These are phyloP conservation scores for Chrysopogon serrulatus DNA, from an alignment of 176 grass and related monocot species.

Conservation along the genomic window DNA sequence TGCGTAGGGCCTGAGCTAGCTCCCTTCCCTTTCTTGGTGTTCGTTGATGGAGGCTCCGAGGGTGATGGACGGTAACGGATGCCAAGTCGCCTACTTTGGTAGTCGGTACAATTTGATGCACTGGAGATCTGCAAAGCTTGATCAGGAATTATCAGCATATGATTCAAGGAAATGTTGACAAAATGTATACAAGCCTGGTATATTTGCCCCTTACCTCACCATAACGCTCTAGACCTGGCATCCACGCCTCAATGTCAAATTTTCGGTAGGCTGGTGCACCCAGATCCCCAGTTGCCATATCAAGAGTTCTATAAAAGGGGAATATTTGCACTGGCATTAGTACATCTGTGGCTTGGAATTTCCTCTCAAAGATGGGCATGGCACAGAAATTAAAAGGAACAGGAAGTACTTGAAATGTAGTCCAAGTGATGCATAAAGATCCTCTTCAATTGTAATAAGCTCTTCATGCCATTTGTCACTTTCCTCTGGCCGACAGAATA, in stretches of 20 bases:
- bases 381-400: background rate
- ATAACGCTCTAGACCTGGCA: conserved; percentile 85
- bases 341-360: background rate
- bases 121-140: conserved; percentile 68
- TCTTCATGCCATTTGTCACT: conserved; percentile 85
- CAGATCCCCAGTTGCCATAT: conserved; percentile 87
- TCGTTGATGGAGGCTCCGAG: conserved; percentile 22
- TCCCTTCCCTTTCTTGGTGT: conserved; percentile 65
- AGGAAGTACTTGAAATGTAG: conserved; percentile 91
- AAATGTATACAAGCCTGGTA: background rate
- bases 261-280: conserved; percentile 89
- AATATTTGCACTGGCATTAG: background rate
- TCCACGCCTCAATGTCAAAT: conserved; percentile 94
- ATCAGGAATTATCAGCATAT: background rate
- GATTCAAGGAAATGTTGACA: background rate
- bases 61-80: conserved; percentile 71
- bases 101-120: conserved; percentile 93
- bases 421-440: conserved; percentile 84
- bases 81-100: conserved; percentile 79
- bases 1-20: conserved; percentile 37
- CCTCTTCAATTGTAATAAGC: conserved; percentile 88
- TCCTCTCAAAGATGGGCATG: background rate
- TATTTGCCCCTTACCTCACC: conserved; percentile 66
- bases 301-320: conserved; percentile 55
- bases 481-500: conserved; percentile 84